These are phyloP conservation scores for Drosera spatulata DNA, from an alignment of 179 eudicot genomes.

Conservation along the genomic window DNA sequence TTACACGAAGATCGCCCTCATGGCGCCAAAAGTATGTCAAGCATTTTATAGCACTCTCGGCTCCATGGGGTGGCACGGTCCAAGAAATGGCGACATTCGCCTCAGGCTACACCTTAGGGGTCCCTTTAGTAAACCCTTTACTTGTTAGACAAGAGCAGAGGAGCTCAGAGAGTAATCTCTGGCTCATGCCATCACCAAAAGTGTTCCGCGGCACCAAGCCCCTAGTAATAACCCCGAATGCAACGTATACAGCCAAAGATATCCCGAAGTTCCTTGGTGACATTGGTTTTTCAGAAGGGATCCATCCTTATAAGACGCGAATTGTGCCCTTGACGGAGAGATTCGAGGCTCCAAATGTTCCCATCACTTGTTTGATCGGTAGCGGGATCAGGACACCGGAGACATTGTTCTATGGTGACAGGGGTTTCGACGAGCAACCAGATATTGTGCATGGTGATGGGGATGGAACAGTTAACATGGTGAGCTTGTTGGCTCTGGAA, in stretches of 20 bases:
- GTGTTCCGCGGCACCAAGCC: conserved; percentile 26
- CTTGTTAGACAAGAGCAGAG: conserved; percentile 74
- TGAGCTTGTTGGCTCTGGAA: conserved; percentile 21
- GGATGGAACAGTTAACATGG: too few relatives aligned
- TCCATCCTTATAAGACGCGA: conserved; percentile 5
- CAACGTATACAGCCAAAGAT: conserved; percentile 36
- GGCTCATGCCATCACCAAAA: conserved; percentile 74
- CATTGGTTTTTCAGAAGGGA: conserved; percentile 49
- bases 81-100: conserved; percentile 75
- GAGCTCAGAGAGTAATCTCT: conserved; percentile 75
- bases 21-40: conserved; percentile 61
- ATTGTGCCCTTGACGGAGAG: conserved; percentile 48
- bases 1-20: conserved; percentile 29
- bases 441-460: too few relatives aligned
- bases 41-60: conserved; percentile 61
- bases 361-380: too few relatives aligned
- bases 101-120: conserved; percentile 71
- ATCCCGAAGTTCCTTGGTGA: conserved; percentile 46
- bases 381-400: too few relatives aligned
- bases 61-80: conserved; percentile 87
- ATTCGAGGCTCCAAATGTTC: too few relatives aligned
- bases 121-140: conserved; percentile 70
- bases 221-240: conserved; percentile 37
- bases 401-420: background rate
- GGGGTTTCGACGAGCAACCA: too few relatives aligned